These are phyloP conservation scores for Pogostemon cablin DNA, from an alignment of 257 asterid genomes.

Conservation along the genomic window DNA sequence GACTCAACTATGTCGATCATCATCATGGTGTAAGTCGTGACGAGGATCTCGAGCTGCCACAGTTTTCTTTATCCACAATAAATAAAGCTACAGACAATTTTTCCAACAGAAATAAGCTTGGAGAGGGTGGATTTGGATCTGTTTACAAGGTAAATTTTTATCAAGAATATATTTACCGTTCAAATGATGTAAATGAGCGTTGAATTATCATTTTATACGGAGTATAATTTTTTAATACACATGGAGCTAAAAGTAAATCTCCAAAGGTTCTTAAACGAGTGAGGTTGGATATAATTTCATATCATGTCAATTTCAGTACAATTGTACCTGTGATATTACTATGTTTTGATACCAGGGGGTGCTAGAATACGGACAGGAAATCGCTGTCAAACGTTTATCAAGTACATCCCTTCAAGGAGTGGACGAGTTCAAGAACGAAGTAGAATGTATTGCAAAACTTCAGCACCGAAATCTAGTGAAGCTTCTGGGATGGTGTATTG, in stretches of 20 bases:
- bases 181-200: too few relatives aligned
- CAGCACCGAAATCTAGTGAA: conserved; percentile 12
- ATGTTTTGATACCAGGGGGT: conserved; percentile 23
- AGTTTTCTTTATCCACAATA: conserved; percentile 16
- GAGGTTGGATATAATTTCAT: too few relatives aligned
- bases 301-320: not conserved
- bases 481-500: conserved; percentile 9
- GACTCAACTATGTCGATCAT: too few relatives aligned
- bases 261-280: too few relatives aligned
- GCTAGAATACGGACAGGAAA: conserved; percentile 35
- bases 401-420: conserved; percentile 41
- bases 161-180: too few relatives aligned
- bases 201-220: too few relatives aligned
- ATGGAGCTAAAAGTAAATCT: not conserved
- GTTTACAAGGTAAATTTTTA: conserved; percentile 34
- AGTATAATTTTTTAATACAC: not conserved
- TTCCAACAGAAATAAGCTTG: conserved; percentile 32
- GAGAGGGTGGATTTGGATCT: conserved; percentile 42
- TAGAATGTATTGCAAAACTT: not conserved
- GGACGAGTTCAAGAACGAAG: conserved; percentile 7
- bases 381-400: conserved; percentile 46
- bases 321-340: not conserved
- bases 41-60: too few relatives aligned
- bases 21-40: too few relatives aligned
- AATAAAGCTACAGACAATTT: conserved; percentile 32